These are phyloP conservation scores for Bruguiera parviflora DNA, from an alignment of 345 rosid species.

Conservation along the genomic window DNA sequence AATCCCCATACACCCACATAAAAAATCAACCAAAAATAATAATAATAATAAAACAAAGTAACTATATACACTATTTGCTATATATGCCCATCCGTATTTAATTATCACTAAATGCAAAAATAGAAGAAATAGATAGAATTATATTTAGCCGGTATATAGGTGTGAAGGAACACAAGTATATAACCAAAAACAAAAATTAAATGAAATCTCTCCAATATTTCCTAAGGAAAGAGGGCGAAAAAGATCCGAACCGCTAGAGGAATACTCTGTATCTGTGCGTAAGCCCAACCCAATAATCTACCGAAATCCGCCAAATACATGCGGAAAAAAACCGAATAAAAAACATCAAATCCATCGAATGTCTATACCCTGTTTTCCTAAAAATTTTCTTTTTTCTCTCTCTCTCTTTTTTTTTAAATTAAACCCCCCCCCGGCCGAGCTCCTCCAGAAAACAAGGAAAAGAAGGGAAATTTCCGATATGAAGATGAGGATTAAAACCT, in stretches of 20 bases:
- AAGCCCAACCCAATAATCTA: conserved; percentile 44
- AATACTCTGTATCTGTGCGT: conserved; percentile 42
- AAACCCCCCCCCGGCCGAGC: no score
- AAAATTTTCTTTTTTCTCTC: background rate
- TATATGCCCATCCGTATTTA: no score
- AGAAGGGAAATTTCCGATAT: background rate
- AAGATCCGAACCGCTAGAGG: conserved; percentile 34
- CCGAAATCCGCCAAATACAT: conserved; percentile 54
- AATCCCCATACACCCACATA: conserved; percentile 29
- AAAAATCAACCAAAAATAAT: conserved; percentile 16
- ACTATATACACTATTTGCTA: background rate
- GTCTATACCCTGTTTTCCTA: background rate
- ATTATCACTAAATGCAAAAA: no score
- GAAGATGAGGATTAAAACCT: conserved; percentile 1
- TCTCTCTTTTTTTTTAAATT: no score
- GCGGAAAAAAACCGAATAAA: conserved; percentile 41
- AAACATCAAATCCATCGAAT: conserved; percentile 40
- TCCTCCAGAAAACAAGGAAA: background rate
- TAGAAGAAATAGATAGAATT: no score
- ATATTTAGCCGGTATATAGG: background rate
- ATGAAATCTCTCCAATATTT: conserved; percentile 31
- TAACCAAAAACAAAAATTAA: background rate
- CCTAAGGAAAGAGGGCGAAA: conserved; percentile 13
- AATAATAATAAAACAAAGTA: background rate
- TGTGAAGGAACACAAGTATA: background rate